Conservation (phyloP, 805 yeast genomes). For the Saccharomycopsis sp. region DNA sequence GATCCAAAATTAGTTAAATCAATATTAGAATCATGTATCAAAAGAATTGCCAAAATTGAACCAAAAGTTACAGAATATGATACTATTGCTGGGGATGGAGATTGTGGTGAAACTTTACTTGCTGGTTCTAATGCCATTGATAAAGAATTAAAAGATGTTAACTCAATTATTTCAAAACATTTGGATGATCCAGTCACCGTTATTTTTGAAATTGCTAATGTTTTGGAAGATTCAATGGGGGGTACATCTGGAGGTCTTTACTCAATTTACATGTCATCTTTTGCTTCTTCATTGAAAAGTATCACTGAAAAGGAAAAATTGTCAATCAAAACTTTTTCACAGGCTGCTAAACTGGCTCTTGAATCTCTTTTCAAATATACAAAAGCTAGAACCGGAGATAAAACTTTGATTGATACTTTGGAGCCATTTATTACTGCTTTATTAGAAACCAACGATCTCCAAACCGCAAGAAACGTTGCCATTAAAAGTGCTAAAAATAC, state of each 20-base stretch:
- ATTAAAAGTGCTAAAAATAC: slow-evolving; percentile 69
- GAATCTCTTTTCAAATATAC: slow-evolving; percentile 77
- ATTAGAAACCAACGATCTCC: slow-evolving; percentile 35
- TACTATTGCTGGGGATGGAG: slow-evolving; percentile 92
- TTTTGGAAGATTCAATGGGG: slow-evolving; percentile 89
- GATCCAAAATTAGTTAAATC: slow-evolving; percentile 24
- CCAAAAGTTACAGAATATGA: slow-evolving; percentile 80
- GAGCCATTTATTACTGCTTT: slow-evolving; percentile 64
- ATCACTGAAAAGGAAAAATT: slow-evolving; percentile 21
- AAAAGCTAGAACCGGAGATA: slow-evolving; percentile 78
- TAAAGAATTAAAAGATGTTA: slow-evolving; percentile 36
- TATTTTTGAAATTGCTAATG: slow-evolving; percentile 50
- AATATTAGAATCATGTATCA: slow-evolving; percentile 39
- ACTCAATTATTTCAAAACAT: slow-evolving; percentile 38
- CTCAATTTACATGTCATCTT: slow-evolving; percentile 73
- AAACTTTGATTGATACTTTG: slow-evolving; percentile 81
- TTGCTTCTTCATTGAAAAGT: slow-evolving; percentile 41
- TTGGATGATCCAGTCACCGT: slow-evolving; percentile 28
- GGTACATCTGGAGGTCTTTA: slow-evolving; percentile 95
- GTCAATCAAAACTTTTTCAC: slow-evolving; percentile 28
- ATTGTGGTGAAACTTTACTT: slow-evolving; percentile 86
- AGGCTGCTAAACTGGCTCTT: slow-evolving; percentile 47
- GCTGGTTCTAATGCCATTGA: slow-evolving; percentile 71
- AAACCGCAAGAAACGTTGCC: slow-evolving; percentile 59
- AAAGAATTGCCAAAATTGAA: slow-evolving; percentile 49